Conservation (phyloP, 2,329 filamentous ascomycete genomes). For the Aspergillus pseudonomiae region DNA sequence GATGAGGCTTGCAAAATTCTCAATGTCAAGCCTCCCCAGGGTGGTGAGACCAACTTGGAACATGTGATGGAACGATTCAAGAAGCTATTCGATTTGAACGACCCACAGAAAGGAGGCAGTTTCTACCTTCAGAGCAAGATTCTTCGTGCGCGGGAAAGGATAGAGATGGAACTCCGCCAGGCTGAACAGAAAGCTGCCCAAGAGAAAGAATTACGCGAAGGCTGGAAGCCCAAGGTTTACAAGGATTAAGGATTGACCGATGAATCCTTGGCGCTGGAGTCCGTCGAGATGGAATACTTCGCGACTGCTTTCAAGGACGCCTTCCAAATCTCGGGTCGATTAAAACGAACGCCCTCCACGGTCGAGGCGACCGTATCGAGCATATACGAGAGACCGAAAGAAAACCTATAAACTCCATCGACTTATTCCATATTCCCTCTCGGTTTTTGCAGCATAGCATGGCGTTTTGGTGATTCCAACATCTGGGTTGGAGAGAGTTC, state of each 20-base stretch:
- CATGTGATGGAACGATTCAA: constrained; percentile 87
- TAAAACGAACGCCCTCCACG: neutral
- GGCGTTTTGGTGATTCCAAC: constrained; percentile 40
- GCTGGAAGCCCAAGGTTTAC: constrained; percentile 94
- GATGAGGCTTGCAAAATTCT: constrained; percentile 97
- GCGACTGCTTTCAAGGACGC: neutral
- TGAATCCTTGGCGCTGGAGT: neutral
- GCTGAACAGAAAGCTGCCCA: constrained; percentile 70
- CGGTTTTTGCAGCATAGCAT: constrained; percentile 44
- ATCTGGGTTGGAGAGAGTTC: constrained; percentile 21
- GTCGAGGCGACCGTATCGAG: neutral
- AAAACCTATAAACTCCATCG: neutral
- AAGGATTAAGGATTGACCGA: constrained; percentile 67
- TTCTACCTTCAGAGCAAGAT: constrained; percentile 99
- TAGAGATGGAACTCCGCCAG: constrained; percentile 82
- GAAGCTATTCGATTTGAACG: constrained; percentile 89
- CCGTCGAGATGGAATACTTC: neutral
- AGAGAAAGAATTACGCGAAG: constrained; percentile 78
- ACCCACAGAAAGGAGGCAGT: constrained; percentile 92
- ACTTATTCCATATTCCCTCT: constrained; percentile 14
- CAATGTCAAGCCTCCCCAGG: constrained; percentile 86
- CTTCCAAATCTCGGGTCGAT: neutral
- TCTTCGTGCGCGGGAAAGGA: constrained; percentile 82
- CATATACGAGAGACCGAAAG: neutral
- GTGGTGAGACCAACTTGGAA: constrained; percentile 75